Base-by-base conservation (phyloP, 176 grass and related monocot genomes). In the Musa troglodytarum region DNA sequence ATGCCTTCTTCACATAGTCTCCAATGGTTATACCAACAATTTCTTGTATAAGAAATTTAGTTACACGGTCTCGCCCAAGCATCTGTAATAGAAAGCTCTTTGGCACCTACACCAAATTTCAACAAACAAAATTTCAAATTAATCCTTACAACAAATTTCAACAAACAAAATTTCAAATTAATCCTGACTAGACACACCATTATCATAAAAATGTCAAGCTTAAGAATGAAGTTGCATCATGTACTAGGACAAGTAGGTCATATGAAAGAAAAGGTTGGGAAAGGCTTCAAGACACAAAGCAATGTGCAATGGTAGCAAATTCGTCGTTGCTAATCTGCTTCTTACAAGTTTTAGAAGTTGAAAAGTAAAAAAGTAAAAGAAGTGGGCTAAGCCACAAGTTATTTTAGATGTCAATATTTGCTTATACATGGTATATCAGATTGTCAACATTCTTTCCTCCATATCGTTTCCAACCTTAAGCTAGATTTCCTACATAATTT, bases 11-110 rank as follows among this genome's bases (percentile, higher is more conserved):
- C 17, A 87, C 80, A 51, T 85, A 93, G 25, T 89, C 84, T 54
- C 83, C 82, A 13, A 93, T 77, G 16, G 90, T 87, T 49, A 85
- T 78, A 53, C 84, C 87, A 49, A 92, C 77, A 81, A 92, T 86
- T 52, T 92, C 87, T 76, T 87, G 82, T 24, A 92, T 85, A 62
- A 89, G 78, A 66, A 92, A 92, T 57, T 89, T 92, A 15, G 82
- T 92, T 74, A 89, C 87, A 52, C 90, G 84, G 77, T 85, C 86
- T 83, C 72, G 89, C 52, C 90, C 90, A 10, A 93, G 87, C 82
- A 93, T 89, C 62, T 86, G 82, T 65, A 87, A 73, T 24, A 93
- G 74, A 53, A 85, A 87, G 80, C 82, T 93, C 74, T 76, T 93
- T 50, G 87, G 87, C 74, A 93, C 84, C 90, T 92, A 74, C 52